Evolutionary conservation across 306 rosid species (phyloP).

Genomic region (Calophaca sinica): DNA sequence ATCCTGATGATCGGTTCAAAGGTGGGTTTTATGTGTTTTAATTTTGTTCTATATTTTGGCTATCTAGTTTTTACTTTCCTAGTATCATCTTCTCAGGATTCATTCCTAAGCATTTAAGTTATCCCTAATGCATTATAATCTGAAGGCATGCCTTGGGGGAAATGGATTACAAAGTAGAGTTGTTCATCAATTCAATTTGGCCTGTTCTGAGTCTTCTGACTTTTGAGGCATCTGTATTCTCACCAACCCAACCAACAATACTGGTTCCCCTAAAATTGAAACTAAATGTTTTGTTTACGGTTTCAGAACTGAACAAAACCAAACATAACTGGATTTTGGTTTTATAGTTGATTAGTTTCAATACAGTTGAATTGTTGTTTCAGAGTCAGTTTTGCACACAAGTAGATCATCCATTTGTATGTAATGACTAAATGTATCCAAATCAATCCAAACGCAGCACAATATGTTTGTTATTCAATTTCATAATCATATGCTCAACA

Average conservation of each 20-base stretch:
- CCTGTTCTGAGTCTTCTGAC: not conserved
- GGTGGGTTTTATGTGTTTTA: constrained; percentile 52
- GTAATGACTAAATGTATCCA: no score
- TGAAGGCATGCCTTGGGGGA: constrained; percentile 30
- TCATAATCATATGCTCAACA: no score
- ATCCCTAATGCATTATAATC: constrained; percentile 22
- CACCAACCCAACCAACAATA: not conserved
- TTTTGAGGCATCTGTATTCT: constrained; percentile 22
- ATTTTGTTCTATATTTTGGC: constrained; percentile 33
- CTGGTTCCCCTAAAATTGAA: constrained; percentile 21
- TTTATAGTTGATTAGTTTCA: not conserved
- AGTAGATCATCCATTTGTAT: no score
- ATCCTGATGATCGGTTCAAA: constrained; percentile 93
- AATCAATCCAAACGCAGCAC: no score
- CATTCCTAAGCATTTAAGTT: constrained; percentile 14
- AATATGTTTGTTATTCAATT: no score
- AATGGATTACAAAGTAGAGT: constrained; percentile 20
- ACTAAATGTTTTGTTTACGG: not conserved
- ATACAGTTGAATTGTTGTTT: no score
- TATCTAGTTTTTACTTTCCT: constrained; percentile 23
- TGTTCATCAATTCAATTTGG: constrained; percentile 14
- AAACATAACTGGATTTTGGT: not conserved
- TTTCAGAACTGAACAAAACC: not conserved
- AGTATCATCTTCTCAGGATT: constrained; percentile 2
- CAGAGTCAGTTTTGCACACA: no score